Base-by-base conservation (phyloP, 331 rosid species). In the Dryas integrifolia region DNA sequence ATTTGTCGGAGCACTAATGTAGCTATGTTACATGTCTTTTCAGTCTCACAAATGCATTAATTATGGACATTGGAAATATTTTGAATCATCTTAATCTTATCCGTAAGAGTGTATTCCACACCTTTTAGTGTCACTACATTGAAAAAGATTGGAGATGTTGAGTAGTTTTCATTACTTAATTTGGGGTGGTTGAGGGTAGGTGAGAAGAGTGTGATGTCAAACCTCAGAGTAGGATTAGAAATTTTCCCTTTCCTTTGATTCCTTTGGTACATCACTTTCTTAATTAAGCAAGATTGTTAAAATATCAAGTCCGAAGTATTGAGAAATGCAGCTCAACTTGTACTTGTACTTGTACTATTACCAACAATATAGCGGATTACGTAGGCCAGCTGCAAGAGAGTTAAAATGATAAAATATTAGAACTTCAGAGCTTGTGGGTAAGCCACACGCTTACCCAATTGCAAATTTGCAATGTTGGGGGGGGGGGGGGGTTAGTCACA, bases 141-240 rank as follows among this genome's bases (percentile, higher is more conserved):
- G 61, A 47, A 67, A 49, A 58, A 43, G 41, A 72, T 58, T 44
- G 43, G 50, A 52, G 7, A 41, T 63, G 56, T 57, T 26, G 11
- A 12, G 58, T 72, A 1, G 57, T 14, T 68, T 66, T 76, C 84
- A 26, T 44, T 11, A 9, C 68, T 73, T 52, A 60, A 79, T 51
- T 47, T 7, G 60, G 46, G 3, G 72, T 53, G n/a, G 46, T 60
- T 67, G 67, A 60, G 60, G 72, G 70, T 68, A 18, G 76, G 79
- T 73, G 63, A 59, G 76, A 50, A 70, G 60, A 49, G 8, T n/a
- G 8, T 39, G 65, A 51, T 61, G 35, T 43, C 56, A 68, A 26
- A 45, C 48, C 66, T 63, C 38, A 1, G 24, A 63, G 26, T 48
- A 12, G 35, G 43, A 56, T 75, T 56, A 45, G 41, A 51, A 46